These are phyloP conservation scores for Fraxinus nigra DNA, from an alignment of 305 asterid species.

Conservation along the genomic window DNA sequence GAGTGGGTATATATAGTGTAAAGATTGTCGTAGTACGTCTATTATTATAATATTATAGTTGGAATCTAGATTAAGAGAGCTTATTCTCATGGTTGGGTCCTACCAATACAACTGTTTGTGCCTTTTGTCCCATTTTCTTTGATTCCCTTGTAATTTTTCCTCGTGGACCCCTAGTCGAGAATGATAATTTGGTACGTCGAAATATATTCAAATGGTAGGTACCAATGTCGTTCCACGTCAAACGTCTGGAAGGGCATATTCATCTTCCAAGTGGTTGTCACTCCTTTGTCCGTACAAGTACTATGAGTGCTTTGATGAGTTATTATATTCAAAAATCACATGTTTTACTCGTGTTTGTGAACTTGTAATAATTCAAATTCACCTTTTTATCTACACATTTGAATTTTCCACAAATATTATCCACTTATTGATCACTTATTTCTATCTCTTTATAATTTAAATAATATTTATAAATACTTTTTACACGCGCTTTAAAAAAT, in stretches of 20 bases:
- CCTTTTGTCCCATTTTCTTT: not conserved
- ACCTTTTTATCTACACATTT: not conserved
- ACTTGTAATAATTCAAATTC: not conserved
- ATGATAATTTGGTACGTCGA: not conserved
- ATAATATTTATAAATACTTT: not conserved
- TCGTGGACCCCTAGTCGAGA: not conserved
- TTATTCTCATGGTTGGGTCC: not conserved
- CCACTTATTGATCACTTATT: not conserved
- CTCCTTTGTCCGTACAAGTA: not conserved
- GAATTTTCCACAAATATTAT: too few species aligned
- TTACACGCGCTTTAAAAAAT: too few species aligned
- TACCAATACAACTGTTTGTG: not conserved
- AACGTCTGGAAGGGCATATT: slow-evolving; percentile 1
- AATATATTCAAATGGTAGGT: not conserved
- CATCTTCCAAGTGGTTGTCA: not conserved
- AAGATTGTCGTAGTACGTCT: not conserved
- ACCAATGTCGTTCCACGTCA: not conserved
- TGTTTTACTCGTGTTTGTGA: not conserved
- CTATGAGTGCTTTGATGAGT: not conserved
- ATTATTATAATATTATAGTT: not conserved
- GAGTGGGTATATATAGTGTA: not conserved
- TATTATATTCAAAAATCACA: too few species aligned
- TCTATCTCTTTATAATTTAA: too few species aligned
- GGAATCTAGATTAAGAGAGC: not conserved
- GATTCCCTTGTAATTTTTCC: not conserved